Conservation (phyloP, 2,329 filamentous ascomycete genomes). For the Neocatenulostroma microsporum region DNA sequence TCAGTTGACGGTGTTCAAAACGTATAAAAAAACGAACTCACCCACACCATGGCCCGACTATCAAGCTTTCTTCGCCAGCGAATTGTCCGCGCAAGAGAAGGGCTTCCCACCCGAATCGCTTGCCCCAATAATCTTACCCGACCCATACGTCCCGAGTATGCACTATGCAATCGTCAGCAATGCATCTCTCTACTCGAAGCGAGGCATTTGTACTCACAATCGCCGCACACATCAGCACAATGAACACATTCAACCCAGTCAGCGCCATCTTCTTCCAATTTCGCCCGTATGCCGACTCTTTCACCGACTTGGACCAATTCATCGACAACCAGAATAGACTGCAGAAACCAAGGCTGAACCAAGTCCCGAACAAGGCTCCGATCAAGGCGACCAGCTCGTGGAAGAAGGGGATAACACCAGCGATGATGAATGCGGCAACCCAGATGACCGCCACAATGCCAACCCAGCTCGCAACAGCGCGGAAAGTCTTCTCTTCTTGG, state of each 20-base stretch:
- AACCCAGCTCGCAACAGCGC: constrained; percentile 51
- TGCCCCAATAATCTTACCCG: neutral
- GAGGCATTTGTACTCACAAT: too few relatives aligned
- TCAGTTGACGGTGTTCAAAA: too few relatives aligned
- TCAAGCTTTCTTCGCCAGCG: constrained; percentile 7
- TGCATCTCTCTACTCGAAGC: too few relatives aligned
- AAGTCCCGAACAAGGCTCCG: constrained; percentile 53
- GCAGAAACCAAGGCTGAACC: constrained; percentile 43
- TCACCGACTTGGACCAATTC: constrained; percentile 3
- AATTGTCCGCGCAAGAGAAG: constrained; percentile 9
- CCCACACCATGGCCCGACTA: too few relatives aligned
- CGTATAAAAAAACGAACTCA: too few relatives aligned
- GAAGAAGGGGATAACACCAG: constrained; percentile 63
- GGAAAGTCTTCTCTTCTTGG: constrained; percentile 27
- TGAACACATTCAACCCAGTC: constrained; percentile 2
- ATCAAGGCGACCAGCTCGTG: constrained; percentile 59
- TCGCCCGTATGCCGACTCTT: constrained; percentile 1
- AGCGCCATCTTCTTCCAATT: constrained; percentile 2
- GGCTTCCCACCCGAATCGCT: neutral
- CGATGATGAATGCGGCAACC: constrained; percentile 59
- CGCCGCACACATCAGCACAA: constrained; percentile 4
- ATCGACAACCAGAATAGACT: constrained; percentile 15
- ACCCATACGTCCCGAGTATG: constrained; percentile 9
- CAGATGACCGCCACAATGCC: constrained; percentile 50
- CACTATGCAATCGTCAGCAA: too few relatives aligned